Base-by-base conservation (phyloP, 176 grass and related monocot genomes). In the Chloris gayana region DNA sequence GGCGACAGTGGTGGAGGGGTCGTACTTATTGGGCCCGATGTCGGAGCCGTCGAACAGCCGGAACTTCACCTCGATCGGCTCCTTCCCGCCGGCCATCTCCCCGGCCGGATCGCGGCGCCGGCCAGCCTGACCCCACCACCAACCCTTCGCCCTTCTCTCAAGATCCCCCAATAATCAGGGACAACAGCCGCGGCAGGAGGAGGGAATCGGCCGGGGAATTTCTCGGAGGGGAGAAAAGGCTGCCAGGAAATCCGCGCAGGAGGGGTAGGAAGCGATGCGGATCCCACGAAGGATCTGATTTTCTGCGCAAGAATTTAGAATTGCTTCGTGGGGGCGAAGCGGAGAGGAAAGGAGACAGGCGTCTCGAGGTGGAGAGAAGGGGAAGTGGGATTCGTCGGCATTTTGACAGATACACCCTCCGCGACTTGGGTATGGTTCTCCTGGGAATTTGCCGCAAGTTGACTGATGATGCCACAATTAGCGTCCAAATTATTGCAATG, bases 11-110 rank as follows among this genome's bases (percentile, higher is more conserved):
- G 92, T 99, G 76, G 79, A 65, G 69, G 92, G 96, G 73, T 93
- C 89, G 78, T 89, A 91, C 56, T 91, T 91, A 70, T 72, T 91
- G n/a, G 96, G 96, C 33, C 92, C 96, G 75, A 99, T 95, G 79
- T 99, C 96, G 74, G 90, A 88, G 82, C 92, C 96, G 76, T 95
- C 96, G 63, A 81, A 93, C 25, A 99, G 77, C 90, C 96, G 91
- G 80, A 99, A 99, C 67, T 87, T 95, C 73, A 99, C 87, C 76
- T 99, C 96, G 67, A 95, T 83, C 73, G 67, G 74, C 75, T 99
- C 96, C 63, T 82, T 90, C 70, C 81, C 93, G 58, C 72, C 88
- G 58, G 82, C 72, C 83, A 75, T 82, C 83, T 80, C 73, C 83
- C n/a, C 21, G 41, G 61, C 49, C 33, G 45, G 75, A 74, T 80